These are phyloP conservation scores for Mucor sp. DNA, from an alignment of 371 early-diverging fungal genomes.

Conservation along the genomic window DNA sequence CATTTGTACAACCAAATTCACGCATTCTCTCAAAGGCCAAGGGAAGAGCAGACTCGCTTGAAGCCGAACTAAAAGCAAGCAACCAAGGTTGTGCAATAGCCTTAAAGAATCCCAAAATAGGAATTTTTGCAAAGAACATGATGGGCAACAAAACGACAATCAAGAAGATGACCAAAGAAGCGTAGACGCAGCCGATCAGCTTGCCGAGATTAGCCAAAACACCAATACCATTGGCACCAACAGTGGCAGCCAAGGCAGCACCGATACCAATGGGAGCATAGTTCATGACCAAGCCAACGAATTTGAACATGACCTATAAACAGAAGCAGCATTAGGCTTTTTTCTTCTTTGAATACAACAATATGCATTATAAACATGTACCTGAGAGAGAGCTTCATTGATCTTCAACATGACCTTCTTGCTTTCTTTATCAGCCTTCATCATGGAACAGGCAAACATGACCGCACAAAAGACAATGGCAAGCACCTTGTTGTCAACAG, in stretches of 20 bases:
- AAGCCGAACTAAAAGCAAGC: slow-evolving; percentile 83
- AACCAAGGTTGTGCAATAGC: slow-evolving; percentile 69
- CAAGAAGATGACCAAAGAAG: slow-evolving; percentile 59
- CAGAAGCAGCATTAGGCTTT: background rate
- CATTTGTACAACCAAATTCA: slow-evolving; percentile 71
- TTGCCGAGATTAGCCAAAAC: slow-evolving; percentile 68
- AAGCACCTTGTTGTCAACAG: slow-evolving; percentile 57
- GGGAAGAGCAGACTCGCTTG: slow-evolving; percentile 82
- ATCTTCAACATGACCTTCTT: slow-evolving; percentile 61
- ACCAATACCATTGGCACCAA: slow-evolving; percentile 66
- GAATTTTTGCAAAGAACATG: slow-evolving; percentile 58
- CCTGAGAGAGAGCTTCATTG: slow-evolving; percentile 56
- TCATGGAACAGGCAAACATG: slow-evolving; percentile 71
- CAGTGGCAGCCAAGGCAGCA: slow-evolving; percentile 66
- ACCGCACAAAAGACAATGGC: slow-evolving; percentile 71
- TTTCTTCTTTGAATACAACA: background rate
- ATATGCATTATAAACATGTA: slow-evolving; percentile 1
- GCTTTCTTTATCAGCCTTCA: slow-evolving; percentile 54
- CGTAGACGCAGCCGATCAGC: slow-evolving; percentile 71
- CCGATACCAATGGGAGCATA: slow-evolving; percentile 80
- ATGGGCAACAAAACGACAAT: slow-evolving; percentile 68
- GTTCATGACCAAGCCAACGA: slow-evolving; percentile 69
- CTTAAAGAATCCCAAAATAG: slow-evolving; percentile 58
- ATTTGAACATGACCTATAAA: slow-evolving; percentile 68
- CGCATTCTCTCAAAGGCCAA: slow-evolving; percentile 76